These are phyloP conservation scores for Barnettozyma wickerhamii DNA, from an alignment of 805 yeast species.

Conservation along the genomic window DNA sequence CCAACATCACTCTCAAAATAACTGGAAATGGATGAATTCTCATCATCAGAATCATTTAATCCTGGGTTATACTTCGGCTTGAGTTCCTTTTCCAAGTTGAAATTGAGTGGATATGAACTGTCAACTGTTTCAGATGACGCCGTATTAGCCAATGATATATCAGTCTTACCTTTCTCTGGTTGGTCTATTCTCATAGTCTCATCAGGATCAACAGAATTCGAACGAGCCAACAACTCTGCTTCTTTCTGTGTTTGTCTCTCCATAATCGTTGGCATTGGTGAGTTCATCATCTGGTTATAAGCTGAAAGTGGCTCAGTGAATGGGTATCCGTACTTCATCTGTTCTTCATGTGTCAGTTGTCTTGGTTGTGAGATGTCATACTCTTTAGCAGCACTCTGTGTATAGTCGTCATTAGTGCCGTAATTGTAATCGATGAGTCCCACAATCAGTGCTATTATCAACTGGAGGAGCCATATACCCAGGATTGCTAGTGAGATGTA, in stretches of 20 bases:
- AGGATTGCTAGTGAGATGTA: conserved; percentile 41
- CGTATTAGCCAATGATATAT: too few species aligned
- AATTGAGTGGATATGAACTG: not conserved
- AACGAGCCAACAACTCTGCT: too few species aligned
- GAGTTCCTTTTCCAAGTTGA: not conserved
- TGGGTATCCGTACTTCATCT: conserved; percentile 19
- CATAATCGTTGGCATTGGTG: not conserved
- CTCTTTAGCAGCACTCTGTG: not conserved
- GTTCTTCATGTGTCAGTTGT: conserved; percentile 15
- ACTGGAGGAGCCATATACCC: conserved; percentile 44
- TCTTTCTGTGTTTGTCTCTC: not conserved
- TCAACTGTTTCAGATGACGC: not conserved
- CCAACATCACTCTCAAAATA: not conserved
- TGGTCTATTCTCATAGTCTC: too few species aligned
- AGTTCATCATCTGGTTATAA: not conserved
- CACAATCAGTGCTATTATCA: conserved; percentile 33
- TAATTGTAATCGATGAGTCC: conserved; percentile 1
- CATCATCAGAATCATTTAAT: not conserved
- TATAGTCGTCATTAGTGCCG: not conserved
- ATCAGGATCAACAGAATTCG: too few species aligned
- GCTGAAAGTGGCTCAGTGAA: conserved; percentile 9
- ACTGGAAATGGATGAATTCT: not conserved
- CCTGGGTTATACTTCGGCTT: not conserved
- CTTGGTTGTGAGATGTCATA: conserved; percentile 18
- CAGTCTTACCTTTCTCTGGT: too few species aligned